Base-by-base conservation (phyloP, 176 grass and related monocot species). In the Oryza officinalis region DNA sequence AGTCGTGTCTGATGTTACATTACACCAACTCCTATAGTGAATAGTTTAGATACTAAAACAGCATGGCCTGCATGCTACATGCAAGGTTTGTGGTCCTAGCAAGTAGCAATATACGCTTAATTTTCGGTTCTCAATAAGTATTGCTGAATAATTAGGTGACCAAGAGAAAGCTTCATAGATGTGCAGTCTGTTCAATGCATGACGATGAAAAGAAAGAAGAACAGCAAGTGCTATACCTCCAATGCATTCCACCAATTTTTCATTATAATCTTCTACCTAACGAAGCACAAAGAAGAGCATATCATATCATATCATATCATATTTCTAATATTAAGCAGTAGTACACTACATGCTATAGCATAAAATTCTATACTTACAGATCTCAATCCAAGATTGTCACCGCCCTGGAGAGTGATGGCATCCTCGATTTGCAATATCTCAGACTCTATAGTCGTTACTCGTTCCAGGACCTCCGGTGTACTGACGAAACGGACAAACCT, bases 401-500 rank as follows among this genome's bases (percentile, higher is more conserved):
- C 90, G 69, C 71, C 54, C 85, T 99, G 96, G 73, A 96, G 54
- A 6, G 83, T 66, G 44, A 96, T 96, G 43, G 91, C 91, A 79
- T 96, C 91, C 43, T 92, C 87, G 52, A 99, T 95, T 82, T 99
- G 93, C 82, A 92, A 70, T 72, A 99, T 99, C 81, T 99, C 96
- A 40, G 89, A 89, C 79, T 99, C 96, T 46, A 94, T 90, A 13
- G 96, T 99, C 4, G 87, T 92, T 12, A 96, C 93, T 23, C 96
- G 88, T 74, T 99, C 96, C 50, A 99, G 86, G 80, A 96, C 82
- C 86, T 99, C 96, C 2, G 93, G 96, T 14, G 96, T 99, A 74
- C 96, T 99, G 22, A 99, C 96, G 59, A 99, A 99, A 66, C 96
- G 87, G 72, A 99, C 96, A 90, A 99, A 99, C 85, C 96, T 98